Conservation (phyloP, 2,329 filamentous ascomycete genomes). For the Fusarium domesticum region DNA sequence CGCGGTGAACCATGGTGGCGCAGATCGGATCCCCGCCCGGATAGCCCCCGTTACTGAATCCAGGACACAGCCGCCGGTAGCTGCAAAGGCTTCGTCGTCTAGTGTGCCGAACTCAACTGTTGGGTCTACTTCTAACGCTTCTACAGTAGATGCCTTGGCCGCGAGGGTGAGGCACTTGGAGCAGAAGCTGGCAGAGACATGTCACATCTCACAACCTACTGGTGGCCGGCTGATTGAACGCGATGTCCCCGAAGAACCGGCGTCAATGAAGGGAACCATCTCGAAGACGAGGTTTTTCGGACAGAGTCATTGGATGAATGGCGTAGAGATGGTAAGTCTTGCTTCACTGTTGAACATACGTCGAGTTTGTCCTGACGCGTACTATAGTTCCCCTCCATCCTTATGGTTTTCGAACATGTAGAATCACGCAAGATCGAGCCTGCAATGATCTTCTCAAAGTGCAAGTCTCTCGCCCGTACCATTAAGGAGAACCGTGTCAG, state of each 20-base stretch:
- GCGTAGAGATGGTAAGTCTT: conserved; percentile 39
- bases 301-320: conserved; percentile 51
- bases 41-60: conserved; percentile 13
- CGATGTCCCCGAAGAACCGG: conserved; percentile 4
- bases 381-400: conserved; percentile 32
- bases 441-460: conserved; percentile 34
- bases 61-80: conserved; percentile 5
- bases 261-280: conserved; percentile 34
- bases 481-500: conserved; percentile 42
- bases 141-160: conserved; percentile 34
- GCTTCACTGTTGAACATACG: background rate
- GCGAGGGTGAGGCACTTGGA: conserved; percentile 44
- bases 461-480: conserved; percentile 40
- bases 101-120: conserved; percentile 27
- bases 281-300: conserved; percentile 46
- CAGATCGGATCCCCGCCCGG: conserved; percentile 18
- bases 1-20: background rate
- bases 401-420: conserved; percentile 26
- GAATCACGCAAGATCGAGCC: conserved; percentile 31
- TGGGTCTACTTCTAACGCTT: conserved; percentile 26
- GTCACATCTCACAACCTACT: conserved; percentile 22
- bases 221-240: conserved; percentile 10
- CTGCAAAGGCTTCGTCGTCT: conserved; percentile 11
- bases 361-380: background rate
- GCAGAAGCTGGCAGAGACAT: conserved; percentile 36